phyloP scores from a whole-genome alignment of 164 flowering plant species.

The Protea cynaroides region DNA sequence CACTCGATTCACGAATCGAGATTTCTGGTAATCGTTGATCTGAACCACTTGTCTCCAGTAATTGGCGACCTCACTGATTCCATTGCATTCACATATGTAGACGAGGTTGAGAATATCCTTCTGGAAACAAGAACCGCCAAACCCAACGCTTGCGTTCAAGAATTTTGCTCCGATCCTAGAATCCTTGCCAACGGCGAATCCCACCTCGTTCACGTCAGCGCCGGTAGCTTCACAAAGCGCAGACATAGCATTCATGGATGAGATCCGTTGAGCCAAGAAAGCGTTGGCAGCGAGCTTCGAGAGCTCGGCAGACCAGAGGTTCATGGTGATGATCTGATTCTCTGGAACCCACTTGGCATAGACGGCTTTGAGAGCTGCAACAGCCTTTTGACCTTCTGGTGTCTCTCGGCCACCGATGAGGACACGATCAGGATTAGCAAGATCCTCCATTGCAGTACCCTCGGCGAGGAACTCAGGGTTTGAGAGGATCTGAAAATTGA shows the following conservation, averaged over 20 bases:
- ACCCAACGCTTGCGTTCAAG: conserved; percentile 19
- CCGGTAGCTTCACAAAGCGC: conserved; percentile 26
- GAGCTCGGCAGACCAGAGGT: conserved; percentile 27
- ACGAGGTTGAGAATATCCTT: conserved; percentile 22
- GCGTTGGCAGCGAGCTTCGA: conserved; percentile 26
- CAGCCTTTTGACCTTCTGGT: conserved; percentile 21
- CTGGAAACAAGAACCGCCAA: conserved; percentile 23
- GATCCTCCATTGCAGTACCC: conserved; percentile 22
- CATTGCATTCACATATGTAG: conserved; percentile 26
- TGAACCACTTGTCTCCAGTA: conserved; percentile 20
- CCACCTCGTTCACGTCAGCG: conserved; percentile 20
- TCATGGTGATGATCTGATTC: conserved; percentile 14
- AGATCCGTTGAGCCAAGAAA: conserved; percentile 18
- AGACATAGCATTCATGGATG: conserved; percentile 20
- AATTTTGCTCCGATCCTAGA: conserved; percentile 16
- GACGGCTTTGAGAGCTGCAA: conserved; percentile 8
- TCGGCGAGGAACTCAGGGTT: conserved; percentile 26
- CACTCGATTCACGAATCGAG: conserved; percentile 18
- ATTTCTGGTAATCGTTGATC: conserved; percentile 23
- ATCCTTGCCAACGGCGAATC: conserved; percentile 22
- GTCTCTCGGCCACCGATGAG: conserved; percentile 26
- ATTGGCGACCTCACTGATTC: conserved; percentile 19
- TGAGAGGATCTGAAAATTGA: conserved; percentile 22
- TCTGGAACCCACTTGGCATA: conserved; percentile 21
- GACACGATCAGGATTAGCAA: conserved; percentile 19